Evolutionary conservation across 2,329 filamentous ascomycete species (phyloP).

Genomic region (Colletotrichum neosansevieriae): DNA sequence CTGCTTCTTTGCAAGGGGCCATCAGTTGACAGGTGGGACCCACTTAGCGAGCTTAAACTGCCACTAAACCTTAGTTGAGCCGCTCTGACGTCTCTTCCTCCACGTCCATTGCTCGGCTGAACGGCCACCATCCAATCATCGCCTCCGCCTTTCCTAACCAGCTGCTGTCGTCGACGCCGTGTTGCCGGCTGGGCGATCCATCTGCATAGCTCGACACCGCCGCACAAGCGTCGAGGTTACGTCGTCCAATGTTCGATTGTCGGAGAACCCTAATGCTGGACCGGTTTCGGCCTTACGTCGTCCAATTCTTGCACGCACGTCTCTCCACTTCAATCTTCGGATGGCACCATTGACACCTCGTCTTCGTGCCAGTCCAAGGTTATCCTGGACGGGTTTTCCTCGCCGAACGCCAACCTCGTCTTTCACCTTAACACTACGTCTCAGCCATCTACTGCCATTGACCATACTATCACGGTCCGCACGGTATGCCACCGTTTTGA

Average conservation of each 20-base stretch:
- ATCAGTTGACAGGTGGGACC: not conserved
- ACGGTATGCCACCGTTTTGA: too few relatives aligned
- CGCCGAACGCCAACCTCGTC: not conserved
- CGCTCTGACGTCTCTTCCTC: slow-evolving; percentile 30
- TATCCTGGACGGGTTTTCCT: not conserved
- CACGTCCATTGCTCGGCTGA: too few relatives aligned
- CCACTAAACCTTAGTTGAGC: slow-evolving; percentile 41
- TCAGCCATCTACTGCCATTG: too few relatives aligned
- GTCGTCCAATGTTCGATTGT: slow-evolving; percentile 15
- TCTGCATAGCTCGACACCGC: not conserved
- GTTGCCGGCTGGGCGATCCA: slow-evolving; percentile 25
- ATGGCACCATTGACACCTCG: slow-evolving; percentile 20
- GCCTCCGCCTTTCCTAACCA: not conserved
- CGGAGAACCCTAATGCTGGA: not conserved
- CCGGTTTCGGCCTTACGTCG: not conserved
- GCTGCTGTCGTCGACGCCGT: not conserved
- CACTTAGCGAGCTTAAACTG: slow-evolving; percentile 12
- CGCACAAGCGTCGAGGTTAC: not conserved
- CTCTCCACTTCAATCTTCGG: slow-evolving; percentile 8
- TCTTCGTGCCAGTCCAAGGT: not conserved
- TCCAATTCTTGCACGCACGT: not conserved
- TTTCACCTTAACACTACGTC: not conserved
- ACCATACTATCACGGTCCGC: too few relatives aligned
- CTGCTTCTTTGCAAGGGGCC: too few relatives aligned
- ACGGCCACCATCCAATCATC: not conserved